Conservation (phyloP, 2,329 filamentous ascomycete species). For the Lecanoromycetidae sp. region DNA sequence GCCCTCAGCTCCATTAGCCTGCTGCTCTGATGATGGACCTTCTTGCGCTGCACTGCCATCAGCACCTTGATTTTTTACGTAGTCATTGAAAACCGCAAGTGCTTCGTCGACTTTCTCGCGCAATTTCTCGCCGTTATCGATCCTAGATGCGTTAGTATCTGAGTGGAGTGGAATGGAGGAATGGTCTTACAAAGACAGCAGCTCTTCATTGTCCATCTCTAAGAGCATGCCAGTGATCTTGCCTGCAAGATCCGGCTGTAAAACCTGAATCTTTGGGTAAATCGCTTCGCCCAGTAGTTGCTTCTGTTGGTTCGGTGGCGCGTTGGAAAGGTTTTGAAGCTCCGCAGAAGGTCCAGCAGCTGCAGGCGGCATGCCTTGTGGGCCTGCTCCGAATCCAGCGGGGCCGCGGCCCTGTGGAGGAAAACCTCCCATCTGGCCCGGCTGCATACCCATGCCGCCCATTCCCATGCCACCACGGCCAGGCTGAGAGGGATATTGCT, state of each 20-base stretch:
- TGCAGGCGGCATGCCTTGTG: constrained; percentile 23
- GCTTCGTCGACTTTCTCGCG: constrained; percentile 96
- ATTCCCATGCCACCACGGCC: constrained; percentile 34
- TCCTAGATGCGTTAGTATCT: constrained; percentile 42
- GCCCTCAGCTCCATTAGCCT: constrained; percentile 35
- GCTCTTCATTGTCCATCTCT: constrained; percentile 95
- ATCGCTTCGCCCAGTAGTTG: constrained; percentile 95
- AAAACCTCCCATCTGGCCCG: constrained; percentile 31
- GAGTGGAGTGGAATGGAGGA: not conserved
- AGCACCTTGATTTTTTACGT: constrained; percentile 70
- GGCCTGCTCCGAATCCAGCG: constrained; percentile 17
- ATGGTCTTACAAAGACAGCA: constrained; percentile 79
- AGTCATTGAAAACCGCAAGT: constrained; percentile 94
- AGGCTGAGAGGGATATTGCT: constrained; percentile 27
- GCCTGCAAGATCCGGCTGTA: constrained; percentile 90
- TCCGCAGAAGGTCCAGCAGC: constrained; percentile 26
- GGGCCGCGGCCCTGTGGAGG: constrained; percentile 33
- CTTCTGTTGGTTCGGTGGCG: constrained; percentile 73
- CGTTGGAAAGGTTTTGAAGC: constrained; percentile 39
- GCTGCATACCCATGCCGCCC: constrained; percentile 30
- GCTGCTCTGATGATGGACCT: constrained; percentile 29
- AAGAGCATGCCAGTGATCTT: constrained; percentile 99
- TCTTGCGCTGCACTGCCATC: constrained; percentile 22
- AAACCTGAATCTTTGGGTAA: constrained; percentile 93
- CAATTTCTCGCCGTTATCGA: constrained; percentile 78